Evolutionary conservation across 352 stramenopile species (phyloP).

Genomic region (Pythium brassicae): DNA sequence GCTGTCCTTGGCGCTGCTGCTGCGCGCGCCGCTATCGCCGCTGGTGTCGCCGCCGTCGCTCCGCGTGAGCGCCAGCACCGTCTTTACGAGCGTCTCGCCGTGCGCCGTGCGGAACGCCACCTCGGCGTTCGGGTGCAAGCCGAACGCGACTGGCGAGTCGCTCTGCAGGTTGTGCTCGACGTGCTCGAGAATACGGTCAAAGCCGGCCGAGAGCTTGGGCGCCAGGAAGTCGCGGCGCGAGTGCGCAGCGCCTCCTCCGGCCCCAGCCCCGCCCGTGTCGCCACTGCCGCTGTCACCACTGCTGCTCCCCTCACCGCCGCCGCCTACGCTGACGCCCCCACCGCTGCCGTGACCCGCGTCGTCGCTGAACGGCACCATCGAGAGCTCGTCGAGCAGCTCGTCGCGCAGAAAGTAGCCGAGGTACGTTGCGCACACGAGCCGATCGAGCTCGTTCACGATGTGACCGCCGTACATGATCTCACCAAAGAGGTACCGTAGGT

Average conservation of each 20-base stretch:
- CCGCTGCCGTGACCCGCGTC: constrained; percentile 25
- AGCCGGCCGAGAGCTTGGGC: constrained; percentile 62
- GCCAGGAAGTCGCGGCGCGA: constrained; percentile 61
- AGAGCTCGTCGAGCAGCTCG: constrained; percentile 87
- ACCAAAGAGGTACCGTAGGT: constrained; percentile 86
- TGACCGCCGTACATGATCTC: constrained; percentile 90
- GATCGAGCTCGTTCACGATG: constrained; percentile 82
- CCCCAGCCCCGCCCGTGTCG: constrained; percentile 7
- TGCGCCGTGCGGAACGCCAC: constrained; percentile 89
- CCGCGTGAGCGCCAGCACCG: constrained; percentile 70
- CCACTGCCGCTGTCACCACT: constrained; percentile 17
- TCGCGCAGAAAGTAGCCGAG: constrained; percentile 86
- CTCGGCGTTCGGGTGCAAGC: constrained; percentile 91
- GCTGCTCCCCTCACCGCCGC: constrained; percentile 11
- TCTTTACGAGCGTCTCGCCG: constrained; percentile 70
- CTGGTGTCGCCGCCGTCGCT: constrained; percentile 17
- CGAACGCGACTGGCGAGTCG: constrained; percentile 87
- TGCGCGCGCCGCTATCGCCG: constrained; percentile 8
- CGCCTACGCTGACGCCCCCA: constrained; percentile 12
- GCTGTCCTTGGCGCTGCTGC: constrained; percentile 27
- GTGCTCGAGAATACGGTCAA: constrained; percentile 86
- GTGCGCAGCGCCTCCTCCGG: constrained; percentile 11
- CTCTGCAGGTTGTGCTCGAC: constrained; percentile 77
- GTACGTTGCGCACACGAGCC: constrained; percentile 80
- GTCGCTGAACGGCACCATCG: constrained; percentile 85